Evolutionary conservation across 331 rosid species (phyloP).

Genomic region (Malus hybrid): DNA sequence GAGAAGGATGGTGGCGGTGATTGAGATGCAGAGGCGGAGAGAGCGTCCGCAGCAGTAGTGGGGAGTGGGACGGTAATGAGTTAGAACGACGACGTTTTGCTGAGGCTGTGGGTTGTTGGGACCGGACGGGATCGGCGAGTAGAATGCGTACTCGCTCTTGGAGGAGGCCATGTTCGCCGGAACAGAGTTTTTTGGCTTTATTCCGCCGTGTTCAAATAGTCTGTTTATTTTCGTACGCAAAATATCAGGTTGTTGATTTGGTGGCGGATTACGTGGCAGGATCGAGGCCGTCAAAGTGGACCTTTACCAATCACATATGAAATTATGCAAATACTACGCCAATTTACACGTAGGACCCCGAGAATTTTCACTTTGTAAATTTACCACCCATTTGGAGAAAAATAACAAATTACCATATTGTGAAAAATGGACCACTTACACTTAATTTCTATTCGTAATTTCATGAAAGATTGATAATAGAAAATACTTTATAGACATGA

Average conservation of each 20-base stretch:
- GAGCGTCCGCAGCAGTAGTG: background rate
- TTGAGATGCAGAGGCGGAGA: conserved; percentile 21
- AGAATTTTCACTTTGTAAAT: no score
- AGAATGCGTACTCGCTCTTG: conserved; percentile 35
- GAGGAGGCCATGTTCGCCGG: conserved; percentile 22
- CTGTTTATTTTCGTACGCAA: background rate
- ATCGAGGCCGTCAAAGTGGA: background rate
- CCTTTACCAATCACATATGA: no score
- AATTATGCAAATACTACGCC: no score
- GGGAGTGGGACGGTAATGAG: conserved; percentile 15
- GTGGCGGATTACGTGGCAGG: background rate
- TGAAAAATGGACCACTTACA: no score
- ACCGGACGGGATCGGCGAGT: conserved; percentile 23
- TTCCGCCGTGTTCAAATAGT: background rate
- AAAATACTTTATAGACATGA: no score
- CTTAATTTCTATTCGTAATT: no score
- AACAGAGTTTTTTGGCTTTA: no score
- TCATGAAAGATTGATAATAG: no score
- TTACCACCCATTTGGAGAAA: no score
- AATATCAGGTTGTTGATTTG: background rate
- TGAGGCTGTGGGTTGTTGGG: background rate
- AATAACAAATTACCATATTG: no score
- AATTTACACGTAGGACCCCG: no score
- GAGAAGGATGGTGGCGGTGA: conserved; percentile 24
- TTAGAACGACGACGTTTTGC: conserved; percentile 33